Evolutionary conservation across 140 eudicot species (phyloP).

Genomic region (Ambrosia hybrid): DNA sequence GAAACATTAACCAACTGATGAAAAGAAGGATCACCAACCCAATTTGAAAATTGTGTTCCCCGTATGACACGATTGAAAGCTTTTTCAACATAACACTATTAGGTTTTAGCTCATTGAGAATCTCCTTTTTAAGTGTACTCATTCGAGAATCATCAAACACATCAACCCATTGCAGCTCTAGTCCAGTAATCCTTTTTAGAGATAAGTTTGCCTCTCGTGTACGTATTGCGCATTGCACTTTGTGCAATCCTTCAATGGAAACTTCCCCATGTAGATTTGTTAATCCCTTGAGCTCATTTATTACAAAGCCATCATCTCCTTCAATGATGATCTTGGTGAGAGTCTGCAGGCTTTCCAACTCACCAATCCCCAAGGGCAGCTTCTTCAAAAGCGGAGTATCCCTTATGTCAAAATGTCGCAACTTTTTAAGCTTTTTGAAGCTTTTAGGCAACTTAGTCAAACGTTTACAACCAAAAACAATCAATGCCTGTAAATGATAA

Average conservation of each 20-base stretch:
- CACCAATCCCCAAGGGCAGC: neutral
- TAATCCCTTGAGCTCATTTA: neutral
- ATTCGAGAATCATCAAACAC: neutral
- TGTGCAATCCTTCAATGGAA: neutral
- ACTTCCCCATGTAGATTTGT: neutral
- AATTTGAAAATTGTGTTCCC: neutral
- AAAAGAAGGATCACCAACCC: neutral
- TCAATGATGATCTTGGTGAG: neutral
- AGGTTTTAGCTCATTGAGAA: neutral
- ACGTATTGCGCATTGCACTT: neutral
- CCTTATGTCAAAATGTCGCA: no score
- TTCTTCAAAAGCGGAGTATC: neutral
- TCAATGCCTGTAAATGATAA: no score
- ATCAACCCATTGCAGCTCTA: neutral
- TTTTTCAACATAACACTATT: neutral
- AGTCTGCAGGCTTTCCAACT: slow-evolving; percentile 9
- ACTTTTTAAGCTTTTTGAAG: no score
- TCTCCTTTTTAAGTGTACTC: neutral
- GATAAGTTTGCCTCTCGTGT: neutral
- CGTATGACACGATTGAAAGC: neutral
- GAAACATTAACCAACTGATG: neutral
- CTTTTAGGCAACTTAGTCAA: no score
- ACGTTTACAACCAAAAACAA: no score
- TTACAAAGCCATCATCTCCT: neutral
- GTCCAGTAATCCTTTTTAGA: neutral